Evolutionary conservation across 768 basidiomycete genomes (phyloP), one percentile per base, ranked within the genome.

Genomic region (Pisolithus orientalis): DNA sequence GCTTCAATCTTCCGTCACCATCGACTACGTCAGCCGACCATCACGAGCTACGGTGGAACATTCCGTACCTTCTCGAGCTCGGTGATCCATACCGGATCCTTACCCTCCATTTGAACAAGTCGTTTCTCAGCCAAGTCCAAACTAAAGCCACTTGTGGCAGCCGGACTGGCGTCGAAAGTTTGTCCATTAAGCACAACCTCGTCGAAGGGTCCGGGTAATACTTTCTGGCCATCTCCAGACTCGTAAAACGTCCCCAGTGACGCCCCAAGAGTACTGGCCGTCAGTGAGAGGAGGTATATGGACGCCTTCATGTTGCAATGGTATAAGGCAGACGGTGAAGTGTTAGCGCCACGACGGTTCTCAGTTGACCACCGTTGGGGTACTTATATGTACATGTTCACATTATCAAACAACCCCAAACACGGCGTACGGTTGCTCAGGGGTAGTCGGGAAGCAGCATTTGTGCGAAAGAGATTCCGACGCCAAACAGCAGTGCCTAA

Each of bases 21-120:
- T 44, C 34, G 9, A 25, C 27, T 17, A 47, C 24, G n/a, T 38
- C 21, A 29, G 32, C 17, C 37, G 43, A 16, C 9, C 6, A 17
- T 16, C 32, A 31, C 31, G 8, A 21, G 6, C 17, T 34, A 32
- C 10, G 9, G 17, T 17, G 7, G 46, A 21, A 47, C 13, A 25
- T 37, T 37, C 17, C 58, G 8, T 29, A 87, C 88, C 84, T 95
- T 96, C 59, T 94, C 85, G n/a, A 87, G 70, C 69, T 96, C 94
- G 13, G 91, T 81, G 72, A 93, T 86, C 85, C 82, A 87, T 48
- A 85, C 78, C 4, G 90, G 85, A 10, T 72, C 72, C 62, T 82
- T 72, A 34, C 79, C 86, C 50, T 85, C 80, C 62, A 90, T 73
- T 65, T 91, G 81, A 48, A 95, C 83, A 49, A 94, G 78, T 47